A percentile compares a stretch with the other conserved stretches of the same genome.
These are phyloP conservation scores for Quambalaria eucalypti DNA, from an alignment of 1,284 basidiomycete species.

Conservation along the genomic window DNA sequence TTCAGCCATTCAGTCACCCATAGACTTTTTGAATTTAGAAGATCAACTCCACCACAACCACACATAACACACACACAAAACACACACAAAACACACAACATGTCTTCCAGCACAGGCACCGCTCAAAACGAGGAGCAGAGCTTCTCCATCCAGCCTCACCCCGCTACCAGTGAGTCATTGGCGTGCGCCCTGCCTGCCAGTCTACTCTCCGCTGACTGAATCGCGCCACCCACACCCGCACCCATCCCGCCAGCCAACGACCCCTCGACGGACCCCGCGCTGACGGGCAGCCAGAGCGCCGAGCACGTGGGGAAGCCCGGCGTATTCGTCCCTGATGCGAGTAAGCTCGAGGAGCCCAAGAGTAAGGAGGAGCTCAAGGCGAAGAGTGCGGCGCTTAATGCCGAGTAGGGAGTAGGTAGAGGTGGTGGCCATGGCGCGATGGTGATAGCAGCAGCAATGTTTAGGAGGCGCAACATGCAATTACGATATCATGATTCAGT, in stretches of 20 bases:
- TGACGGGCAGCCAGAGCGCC: not conserved
- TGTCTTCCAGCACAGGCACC: not conserved
- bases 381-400: slow-evolving; percentile 83
- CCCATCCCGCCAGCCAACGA: not conserved
- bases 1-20: too few relatives aligned
- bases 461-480: too few relatives aligned
- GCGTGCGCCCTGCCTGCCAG: too few relatives aligned
- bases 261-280: not conserved
- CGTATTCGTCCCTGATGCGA: not conserved
- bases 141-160: not conserved
- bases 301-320: not conserved
- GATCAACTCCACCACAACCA: too few relatives aligned
- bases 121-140: not conserved
- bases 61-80: too few relatives aligned
- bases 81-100: not conserved
- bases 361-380: slow-evolving; percentile 85
- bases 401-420: too few relatives aligned
- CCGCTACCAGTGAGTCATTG: not conserved
- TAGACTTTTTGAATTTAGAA: too few relatives aligned
- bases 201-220: too few relatives aligned
- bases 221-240: not conserved
- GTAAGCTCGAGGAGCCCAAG: not conserved
- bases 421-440: too few relatives aligned
- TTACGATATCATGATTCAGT: too few relatives aligned
- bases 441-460: too few relatives aligned